These are phyloP conservation scores for Trichoderma polysporum DNA, from an alignment of 2,329 filamentous ascomycete genomes.

Conservation along the genomic window DNA sequence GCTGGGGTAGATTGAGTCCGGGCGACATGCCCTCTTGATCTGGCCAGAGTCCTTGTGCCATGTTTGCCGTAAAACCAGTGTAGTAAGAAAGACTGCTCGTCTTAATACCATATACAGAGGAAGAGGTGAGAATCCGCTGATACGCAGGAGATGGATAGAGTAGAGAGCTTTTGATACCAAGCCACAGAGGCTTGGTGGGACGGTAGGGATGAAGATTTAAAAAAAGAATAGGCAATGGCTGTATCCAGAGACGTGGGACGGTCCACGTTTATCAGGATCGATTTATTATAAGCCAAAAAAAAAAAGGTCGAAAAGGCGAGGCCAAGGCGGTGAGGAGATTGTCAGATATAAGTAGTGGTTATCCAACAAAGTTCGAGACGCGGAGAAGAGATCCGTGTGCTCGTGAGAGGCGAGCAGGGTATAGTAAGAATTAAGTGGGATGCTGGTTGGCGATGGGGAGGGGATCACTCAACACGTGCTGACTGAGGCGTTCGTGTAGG, in stretches of 20 bases:
- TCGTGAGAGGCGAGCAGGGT: slow-evolving; percentile 11
- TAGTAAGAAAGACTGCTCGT: not conserved
- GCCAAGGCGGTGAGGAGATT: slow-evolving; percentile 9
- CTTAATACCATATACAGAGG: not conserved
- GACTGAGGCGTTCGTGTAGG: slow-evolving; percentile 19
- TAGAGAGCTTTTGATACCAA: not conserved
- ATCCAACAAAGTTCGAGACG: slow-evolving; percentile 4
- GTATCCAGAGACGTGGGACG: slow-evolving; percentile 1
- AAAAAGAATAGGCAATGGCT: not conserved
- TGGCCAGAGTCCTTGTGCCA: slow-evolving; percentile 35
- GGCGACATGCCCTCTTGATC: slow-evolving; percentile 34
- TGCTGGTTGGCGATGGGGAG: slow-evolving; percentile 18
- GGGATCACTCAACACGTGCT: slow-evolving; percentile 20
- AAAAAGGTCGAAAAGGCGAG: not conserved
- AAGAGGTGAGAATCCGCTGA: not conserved
- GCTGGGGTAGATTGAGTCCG: slow-evolving; percentile 26
- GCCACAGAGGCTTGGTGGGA: not conserved
- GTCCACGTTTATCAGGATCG: not conserved
- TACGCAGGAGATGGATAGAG: not conserved
- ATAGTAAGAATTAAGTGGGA: slow-evolving; percentile 20
- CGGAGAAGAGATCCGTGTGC: slow-evolving; percentile 16
- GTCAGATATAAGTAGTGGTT: slow-evolving; percentile 13
- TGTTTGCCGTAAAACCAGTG: slow-evolving; percentile 22
- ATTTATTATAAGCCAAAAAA: not conserved
- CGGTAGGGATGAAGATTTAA: not conserved